Evolutionary conservation across 1,284 basidiomycete genomes (phyloP), one percentile per base, ranked within the genome.

Genomic region (Cryptococcus floricola): DNA sequence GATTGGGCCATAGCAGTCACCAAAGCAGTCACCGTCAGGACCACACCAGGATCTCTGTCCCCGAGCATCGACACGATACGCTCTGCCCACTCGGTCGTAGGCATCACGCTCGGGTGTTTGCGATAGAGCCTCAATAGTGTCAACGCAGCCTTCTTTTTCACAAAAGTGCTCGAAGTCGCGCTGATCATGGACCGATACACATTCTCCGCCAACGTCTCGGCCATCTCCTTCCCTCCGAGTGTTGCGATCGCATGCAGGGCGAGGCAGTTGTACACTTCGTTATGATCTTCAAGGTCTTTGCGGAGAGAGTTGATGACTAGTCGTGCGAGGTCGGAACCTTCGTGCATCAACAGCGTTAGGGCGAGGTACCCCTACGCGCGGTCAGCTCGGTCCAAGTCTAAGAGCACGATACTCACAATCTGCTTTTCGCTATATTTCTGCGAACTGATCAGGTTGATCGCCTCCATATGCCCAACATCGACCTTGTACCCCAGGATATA

Each of bases 401-500:
- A 37, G 19, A 34, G 4, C 3, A 13, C n/a, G 31, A 6, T 34
- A 77, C 89, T 67, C 73, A 95, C 95, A 64, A 99, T 98, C 79
- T 99, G 96, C 79, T 99, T 99, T 80, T 99, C 96, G 67, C 89
- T 93, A 76, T 98, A 98, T 73, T 96, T 98, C 46, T 85, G 80
- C 71, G 91, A 94, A 39, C 94, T 89, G 67, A 99, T 97, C 64
- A 99, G 83, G 76, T 98, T 97, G 67, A 98, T 90, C 13, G 96
- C 95, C 73, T 98, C 95, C 93, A 98, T 96, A 76, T 98, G 95
- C 5, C 96, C 96, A 38, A 98, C 85, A 73, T 99, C 96, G 67
- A 98, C 94, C 77, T 94, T 94, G 81, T 98, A 98, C 37, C 96
- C 96, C 58, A 98, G 82, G 65, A 99, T 98, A 71, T 97, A 98